Percentiles rank a stretch among this genome's conserved stretches.
phyloP scores from a whole-genome alignment of 208 protist species.

The Leishmania aethiopica region DNA sequence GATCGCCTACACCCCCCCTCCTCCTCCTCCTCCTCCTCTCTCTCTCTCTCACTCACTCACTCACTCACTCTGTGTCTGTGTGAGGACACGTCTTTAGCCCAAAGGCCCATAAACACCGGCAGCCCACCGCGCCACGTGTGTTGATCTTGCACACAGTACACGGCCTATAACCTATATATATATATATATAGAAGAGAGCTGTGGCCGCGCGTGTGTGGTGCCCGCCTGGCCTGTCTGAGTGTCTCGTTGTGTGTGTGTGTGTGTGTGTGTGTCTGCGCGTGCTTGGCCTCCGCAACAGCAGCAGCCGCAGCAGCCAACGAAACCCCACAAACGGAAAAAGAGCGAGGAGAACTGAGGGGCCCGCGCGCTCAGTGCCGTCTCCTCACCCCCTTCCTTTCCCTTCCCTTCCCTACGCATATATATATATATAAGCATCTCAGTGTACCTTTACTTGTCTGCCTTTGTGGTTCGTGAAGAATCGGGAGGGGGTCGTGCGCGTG shows the following conservation, averaged over 20 bases:
- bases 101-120: too few relatives aligned
- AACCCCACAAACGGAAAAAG: too few relatives aligned
- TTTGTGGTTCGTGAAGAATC: neutral
- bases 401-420: neutral
- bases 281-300: neutral
- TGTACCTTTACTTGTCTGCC: neutral
- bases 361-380: neutral
- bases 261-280: neutral
- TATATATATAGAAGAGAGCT: too few relatives aligned
- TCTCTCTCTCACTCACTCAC: neutral
- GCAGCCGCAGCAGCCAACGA: neutral
- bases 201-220: too few relatives aligned
- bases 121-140: too few relatives aligned
- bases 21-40: too few relatives aligned
- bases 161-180: too few relatives aligned
- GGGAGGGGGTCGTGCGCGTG: neutral
- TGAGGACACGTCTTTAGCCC: neutral
- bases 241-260: too few relatives aligned
- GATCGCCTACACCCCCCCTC: too few relatives aligned
- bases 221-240: neutral
- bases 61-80: constrained; percentile 7
- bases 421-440: neutral
- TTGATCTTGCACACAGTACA: too few relatives aligned
- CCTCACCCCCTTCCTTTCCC: neutral
- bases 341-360: too few relatives aligned